These are phyloP conservation scores for Colletotrichum coccodes DNA, from an alignment of 2,329 filamentous ascomycete genomes.

Conservation along the genomic window DNA sequence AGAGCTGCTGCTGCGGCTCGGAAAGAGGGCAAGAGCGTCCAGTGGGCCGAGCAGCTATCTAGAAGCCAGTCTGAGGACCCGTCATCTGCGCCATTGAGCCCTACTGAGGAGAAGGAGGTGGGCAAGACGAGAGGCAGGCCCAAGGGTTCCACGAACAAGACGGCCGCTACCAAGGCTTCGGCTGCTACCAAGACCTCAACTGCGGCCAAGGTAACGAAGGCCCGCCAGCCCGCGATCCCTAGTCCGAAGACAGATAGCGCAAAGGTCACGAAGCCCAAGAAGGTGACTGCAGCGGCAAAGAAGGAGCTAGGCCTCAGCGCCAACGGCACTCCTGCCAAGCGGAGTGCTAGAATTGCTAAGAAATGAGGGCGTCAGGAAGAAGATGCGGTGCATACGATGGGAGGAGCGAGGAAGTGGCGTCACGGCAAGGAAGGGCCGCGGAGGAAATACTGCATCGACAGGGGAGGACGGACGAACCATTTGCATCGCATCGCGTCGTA, in stretches of 20 bases:
- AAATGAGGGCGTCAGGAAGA: not conserved
- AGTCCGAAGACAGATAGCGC: slow-evolving; percentile 42
- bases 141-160: not conserved
- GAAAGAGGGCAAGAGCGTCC: slow-evolving; percentile 20
- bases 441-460: not conserved
- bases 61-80: slow-evolving; percentile 22
- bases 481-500: not conserved
- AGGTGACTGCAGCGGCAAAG: slow-evolving; percentile 27
- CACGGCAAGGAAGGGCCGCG: not conserved
- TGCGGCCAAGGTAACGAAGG: slow-evolving; percentile 10
- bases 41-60: slow-evolving; percentile 22
- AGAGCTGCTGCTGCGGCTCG: not conserved
- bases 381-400: not conserved
- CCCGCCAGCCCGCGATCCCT: slow-evolving; percentile 1
- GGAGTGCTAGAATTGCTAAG: slow-evolving; percentile 16
- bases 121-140: slow-evolving; percentile 8
- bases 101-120: slow-evolving; percentile 17
- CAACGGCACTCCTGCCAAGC: slow-evolving; percentile 30
- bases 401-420: not conserved
- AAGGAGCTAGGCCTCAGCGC: slow-evolving; percentile 19
- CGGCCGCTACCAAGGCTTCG: not conserved
- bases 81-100: not conserved
- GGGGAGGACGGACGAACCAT: not conserved
- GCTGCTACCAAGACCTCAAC: not conserved
- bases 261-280: slow-evolving; percentile 40